Percentiles rank a stretch among this genome's conserved stretches.
These are phyloP conservation scores for Panaeolus cyanescens DNA, from an alignment of 768 basidiomycete genomes.

Conservation along the genomic window DNA sequence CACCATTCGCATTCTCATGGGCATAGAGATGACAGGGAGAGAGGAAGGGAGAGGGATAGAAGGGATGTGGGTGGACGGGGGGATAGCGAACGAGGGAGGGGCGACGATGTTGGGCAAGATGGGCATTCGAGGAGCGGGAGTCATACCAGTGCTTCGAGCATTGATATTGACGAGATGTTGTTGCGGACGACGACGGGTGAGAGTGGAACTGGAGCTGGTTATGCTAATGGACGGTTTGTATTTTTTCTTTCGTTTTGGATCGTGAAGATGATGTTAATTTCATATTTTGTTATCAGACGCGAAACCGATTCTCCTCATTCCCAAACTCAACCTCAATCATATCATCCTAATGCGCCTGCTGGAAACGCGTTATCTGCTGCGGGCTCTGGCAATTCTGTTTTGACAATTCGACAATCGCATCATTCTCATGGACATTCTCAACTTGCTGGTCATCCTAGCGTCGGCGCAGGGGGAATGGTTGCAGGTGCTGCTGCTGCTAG, in stretches of 20 bases:
- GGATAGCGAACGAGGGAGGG: no score
- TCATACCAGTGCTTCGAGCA: conserved; percentile 35
- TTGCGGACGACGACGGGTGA: conserved; percentile 37
- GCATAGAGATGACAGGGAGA: neutral
- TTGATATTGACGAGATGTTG: conserved; percentile 49
- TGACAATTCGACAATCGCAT: neutral
- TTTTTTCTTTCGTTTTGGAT: neutral
- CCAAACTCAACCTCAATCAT: no score
- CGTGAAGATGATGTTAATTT: no score
- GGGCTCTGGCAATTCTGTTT: no score
- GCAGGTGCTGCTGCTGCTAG: neutral
- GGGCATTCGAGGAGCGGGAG: conserved; percentile 33
- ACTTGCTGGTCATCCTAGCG: no score
- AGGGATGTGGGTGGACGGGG: neutral
- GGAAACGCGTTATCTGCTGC: no score
- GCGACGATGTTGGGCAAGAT: neutral
- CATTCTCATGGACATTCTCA: no score
- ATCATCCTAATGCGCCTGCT: no score
- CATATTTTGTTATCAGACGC: no score
- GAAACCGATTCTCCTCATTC: conserved; percentile 10
- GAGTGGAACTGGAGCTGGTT: conserved; percentile 12
- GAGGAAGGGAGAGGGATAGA: neutral
- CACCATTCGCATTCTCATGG: neutral
- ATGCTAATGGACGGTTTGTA: neutral
- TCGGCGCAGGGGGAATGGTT: no score